Base-by-base conservation (phyloP, 2,329 filamentous ascomycete species). In the Tolypocladium tundrense region DNA sequence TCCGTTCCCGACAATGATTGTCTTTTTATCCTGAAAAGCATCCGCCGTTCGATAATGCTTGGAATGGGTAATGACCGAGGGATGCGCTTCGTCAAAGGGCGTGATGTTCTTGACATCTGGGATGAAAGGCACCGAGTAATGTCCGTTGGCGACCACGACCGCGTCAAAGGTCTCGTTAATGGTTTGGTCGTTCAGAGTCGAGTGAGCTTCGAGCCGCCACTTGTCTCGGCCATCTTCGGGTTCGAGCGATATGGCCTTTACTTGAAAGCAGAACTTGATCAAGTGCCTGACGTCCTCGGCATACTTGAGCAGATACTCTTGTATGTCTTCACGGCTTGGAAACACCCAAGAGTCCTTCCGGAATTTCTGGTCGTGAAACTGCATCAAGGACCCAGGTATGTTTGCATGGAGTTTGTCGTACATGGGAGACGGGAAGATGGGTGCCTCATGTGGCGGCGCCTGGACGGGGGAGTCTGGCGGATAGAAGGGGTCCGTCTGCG, bases 351-450 rank as follows among this genome's bases (percentile, higher is more conserved):
- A 78, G 14, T 84, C 79, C 1, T 77, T 66, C 0, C 83, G 79
- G 66, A 94, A 94, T 0, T 80, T 69, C 8, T 83, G 75, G 63
- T 93, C 88, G 5, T 86, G 87, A 70, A 86, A 97, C 4, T 79
- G 76, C 93, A 97, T 97, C 56, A 97, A 70, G 0, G 79, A 77
- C 59, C 88, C 84, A 0, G 91, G 89, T 53, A 97, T 91, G 70
- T 97, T 97, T 27, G 92, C 91, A 67, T 96, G 87, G 19, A 97
- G 76, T 31, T 80, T 75, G 53, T 91, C 84, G 70, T 97, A 97
- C 73, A 96, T 83, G 3, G 92, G 88, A 21, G 88, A 90, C n/a
- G 90, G 78, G 66, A 93, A 96, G 2, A 85, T 71, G 7, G 87
- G 81, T 1, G 80, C 67, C 42, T 63, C 64, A 8, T 66, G 62